Evolutionary conservation across 2,329 filamentous ascomycete species (phyloP), one percentile per base, ranked within the genome.

Genomic region (Penicillium sp.): DNA sequence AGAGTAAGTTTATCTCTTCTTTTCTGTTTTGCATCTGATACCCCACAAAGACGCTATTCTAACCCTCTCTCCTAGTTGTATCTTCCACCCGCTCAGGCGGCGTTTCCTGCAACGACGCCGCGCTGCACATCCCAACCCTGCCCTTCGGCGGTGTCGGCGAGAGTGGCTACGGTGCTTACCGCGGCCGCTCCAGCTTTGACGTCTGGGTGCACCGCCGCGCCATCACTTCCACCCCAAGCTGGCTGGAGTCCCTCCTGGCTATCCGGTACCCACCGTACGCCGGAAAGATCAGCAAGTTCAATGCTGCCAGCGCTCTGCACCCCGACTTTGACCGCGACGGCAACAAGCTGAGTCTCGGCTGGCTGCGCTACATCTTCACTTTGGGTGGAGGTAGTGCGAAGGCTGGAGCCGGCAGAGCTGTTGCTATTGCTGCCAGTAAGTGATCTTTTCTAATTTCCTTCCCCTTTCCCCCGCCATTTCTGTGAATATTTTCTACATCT

Each of bases 81-180:
- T 75, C 78, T 60, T 76, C 79, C 57, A 83, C 88, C 55, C 87
- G 83, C 44, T 90, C 88, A 1, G 89, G 89, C 54, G 88, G 88
- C 63, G 88, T 85, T 29, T 82, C 77, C 45, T 67, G 79, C 64
- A 81, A 81, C 61, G 79, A 81, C 70, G 82, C 84, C 53, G 89
- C 86, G 73, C 87, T 89, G 78, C 89, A 92, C 23, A 83, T 94
- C 61, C 83, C 85, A 33, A 90, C 87, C 2, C 79, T 94, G 2
- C 81, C 89, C 38, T 96, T 96, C 72, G 92, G 92, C 62, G 91
- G 91, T 67, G 88, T 96, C 8, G 91, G 92, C 62, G 84, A 89
- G 65, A 91, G 87, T 44, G 91, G 91, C 53, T 82, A 83, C 60
- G 91, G 91, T 60, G 79, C 84, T 31, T 96, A 96, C 79, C 86